Base-by-base conservation (phyloP, 176 grass and related monocot genomes). In the Hyparrhenia diplandra region DNA sequence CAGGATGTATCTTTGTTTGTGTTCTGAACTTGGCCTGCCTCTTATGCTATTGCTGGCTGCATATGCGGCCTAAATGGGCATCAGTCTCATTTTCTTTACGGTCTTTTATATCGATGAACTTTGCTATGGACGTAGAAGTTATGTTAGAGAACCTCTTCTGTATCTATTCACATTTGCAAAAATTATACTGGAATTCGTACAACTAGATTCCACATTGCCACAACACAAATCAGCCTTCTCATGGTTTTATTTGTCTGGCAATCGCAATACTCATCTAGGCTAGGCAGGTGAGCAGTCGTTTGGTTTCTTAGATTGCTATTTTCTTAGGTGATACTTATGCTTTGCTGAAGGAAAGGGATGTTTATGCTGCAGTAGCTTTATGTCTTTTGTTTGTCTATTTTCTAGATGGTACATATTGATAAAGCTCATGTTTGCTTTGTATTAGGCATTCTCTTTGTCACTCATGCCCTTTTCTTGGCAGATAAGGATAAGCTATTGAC, bases 391-490 rank as follows among this genome's bases (percentile, higher is more conserved):
- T 67, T 84, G 8, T 60, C 67, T 69, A 24, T 70, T n/a, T 39
- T 74, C n/a, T 2, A 74, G 47, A 80, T 63, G 69, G 42, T 80
- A 27, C 8, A 80, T 54, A 13, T 68, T 27, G 36, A 61, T 18
- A 39, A 30, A 47, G 39, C 39, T 70, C 36, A n/a, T 72, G 34
- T 78, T 27, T 65, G 24, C 32, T 16, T 64, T 24, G 5, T 7
- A 18, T 66, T 57, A 55, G 41, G 32, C 16, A 24, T 31, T 74
- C 5, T 73, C 9, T n/a, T n/a, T 79, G 65, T 57, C 32, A 40
- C 76, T 31, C 52, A 8, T 63, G 34, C 66, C 46, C 37, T 77
- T 83, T 79, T 69, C 64, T 35, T 69, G 27, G 20, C 16, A 66
- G 13, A 62, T 28, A 63, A 68, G 46, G 8, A 73, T 27, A 68